A percentile compares a stretch with the other conserved stretches of the same genome.
phyloP scores from a whole-genome alignment of 73 alveolate species.

The Paramecium biaurelia region DNA sequence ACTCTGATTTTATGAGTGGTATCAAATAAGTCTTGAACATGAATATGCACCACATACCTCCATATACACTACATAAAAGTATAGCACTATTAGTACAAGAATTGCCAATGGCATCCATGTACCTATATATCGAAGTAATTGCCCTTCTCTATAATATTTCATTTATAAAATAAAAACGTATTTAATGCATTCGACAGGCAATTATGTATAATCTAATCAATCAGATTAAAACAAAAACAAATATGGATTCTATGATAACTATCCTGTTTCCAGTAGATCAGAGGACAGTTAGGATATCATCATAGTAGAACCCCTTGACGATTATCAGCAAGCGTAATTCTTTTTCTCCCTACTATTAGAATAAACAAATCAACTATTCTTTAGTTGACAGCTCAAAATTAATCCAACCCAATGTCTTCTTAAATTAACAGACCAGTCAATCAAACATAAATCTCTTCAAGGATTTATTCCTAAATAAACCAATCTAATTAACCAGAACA shows the following conservation, averaged over 20 bases:
- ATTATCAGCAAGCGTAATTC: not conserved
- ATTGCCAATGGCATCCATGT: not conserved
- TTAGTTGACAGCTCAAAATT: not conserved
- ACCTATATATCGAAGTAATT: not conserved
- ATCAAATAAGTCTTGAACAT: constrained; percentile 9
- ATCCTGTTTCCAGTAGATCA: not conserved
- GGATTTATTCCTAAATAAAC: not conserved
- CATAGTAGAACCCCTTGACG: not conserved
- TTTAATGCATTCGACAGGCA: not conserved
- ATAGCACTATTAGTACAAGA: not conserved
- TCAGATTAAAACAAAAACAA: not conserved
- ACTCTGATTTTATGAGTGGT: not conserved
- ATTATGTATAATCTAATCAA: not conserved
- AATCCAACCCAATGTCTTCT: not conserved
- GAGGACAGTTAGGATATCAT: not conserved
- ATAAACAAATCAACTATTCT: not conserved
- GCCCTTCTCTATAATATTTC: not conserved
- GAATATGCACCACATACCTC: constrained; percentile 2
- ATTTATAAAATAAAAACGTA: not conserved
- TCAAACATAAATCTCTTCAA: not conserved
- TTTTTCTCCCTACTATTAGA: not conserved
- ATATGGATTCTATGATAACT: not conserved
- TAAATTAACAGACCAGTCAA: not conserved
- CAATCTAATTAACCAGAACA: not conserved
- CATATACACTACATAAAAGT: constrained; percentile 50